Conservation (phyloP, 768 basidiomycete species). For the Hericium alpestre region DNA sequence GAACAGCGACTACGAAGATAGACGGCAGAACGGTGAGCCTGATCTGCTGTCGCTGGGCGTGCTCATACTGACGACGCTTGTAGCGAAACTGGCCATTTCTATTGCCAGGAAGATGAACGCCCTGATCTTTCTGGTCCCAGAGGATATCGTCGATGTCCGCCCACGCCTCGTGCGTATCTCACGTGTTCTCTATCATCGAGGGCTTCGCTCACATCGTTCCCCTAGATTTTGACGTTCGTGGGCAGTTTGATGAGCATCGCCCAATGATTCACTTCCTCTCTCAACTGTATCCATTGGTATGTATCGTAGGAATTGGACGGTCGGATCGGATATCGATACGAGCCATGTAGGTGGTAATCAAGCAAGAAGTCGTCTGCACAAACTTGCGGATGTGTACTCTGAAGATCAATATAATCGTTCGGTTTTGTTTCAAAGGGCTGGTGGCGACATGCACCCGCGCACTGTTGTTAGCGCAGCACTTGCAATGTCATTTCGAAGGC, state of each 20-base stretch:
- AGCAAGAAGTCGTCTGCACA: too few species aligned
- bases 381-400: too few species aligned
- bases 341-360: too few species aligned
- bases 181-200: neutral
- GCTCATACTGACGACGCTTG: neutral
- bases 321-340: too few species aligned
- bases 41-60: neutral
- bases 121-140: conserved; percentile 91
- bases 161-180: conserved; percentile 56
- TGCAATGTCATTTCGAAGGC: too few species aligned
- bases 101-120: conserved; percentile 98
- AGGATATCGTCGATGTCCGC: conserved; percentile 92
- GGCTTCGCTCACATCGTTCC: neutral
- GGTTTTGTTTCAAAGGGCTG: too few species aligned
- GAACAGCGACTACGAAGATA: conserved; percentile 69
- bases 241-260: conserved; percentile 82
- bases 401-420: too few species aligned
- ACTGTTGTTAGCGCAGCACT: too few species aligned
- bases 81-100: conserved; percentile 94
- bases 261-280: conserved; percentile 18
- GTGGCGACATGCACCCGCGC: too few species aligned
- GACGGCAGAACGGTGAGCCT: conserved; percentile 77
- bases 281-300: neutral
- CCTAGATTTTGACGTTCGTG: conserved; percentile 87
- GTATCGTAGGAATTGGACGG: too few species aligned